These are phyloP conservation scores for Truncatella angustata DNA, from an alignment of 2,329 filamentous ascomycete species.

Conservation along the genomic window DNA sequence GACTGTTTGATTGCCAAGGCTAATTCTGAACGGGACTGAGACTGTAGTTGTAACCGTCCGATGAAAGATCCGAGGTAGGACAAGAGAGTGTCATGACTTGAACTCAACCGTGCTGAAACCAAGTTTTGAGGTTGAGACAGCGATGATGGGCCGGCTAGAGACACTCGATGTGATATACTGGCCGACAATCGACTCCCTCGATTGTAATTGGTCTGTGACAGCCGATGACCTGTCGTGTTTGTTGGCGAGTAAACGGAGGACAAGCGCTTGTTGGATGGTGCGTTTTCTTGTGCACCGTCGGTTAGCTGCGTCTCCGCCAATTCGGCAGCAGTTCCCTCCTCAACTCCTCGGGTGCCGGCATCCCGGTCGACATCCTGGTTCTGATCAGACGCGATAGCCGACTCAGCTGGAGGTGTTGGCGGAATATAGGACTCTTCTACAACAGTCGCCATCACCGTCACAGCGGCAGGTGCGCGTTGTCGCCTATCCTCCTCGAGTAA, in stretches of 20 bases:
- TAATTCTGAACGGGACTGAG: slow-evolving; percentile 83
- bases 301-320: slow-evolving; percentile 32
- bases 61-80: slow-evolving; percentile 92
- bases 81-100: slow-evolving; percentile 82
- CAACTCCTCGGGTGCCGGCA: slow-evolving; percentile 38
- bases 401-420: slow-evolving; percentile 63
- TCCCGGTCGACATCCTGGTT: slow-evolving; percentile 30
- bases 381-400: slow-evolving; percentile 47
- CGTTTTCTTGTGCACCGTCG: slow-evolving; percentile 35
- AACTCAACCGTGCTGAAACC: slow-evolving; percentile 77
- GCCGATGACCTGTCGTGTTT: slow-evolving; percentile 25
- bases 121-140: slow-evolving; percentile 66
- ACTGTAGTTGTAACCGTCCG: slow-evolving; percentile 83
- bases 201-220: slow-evolving; percentile 36
- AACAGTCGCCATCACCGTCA: slow-evolving; percentile 60
- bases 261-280: slow-evolving; percentile 42
- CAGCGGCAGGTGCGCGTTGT: slow-evolving; percentile 45
- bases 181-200: slow-evolving; percentile 49
- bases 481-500: slow-evolving; percentile 68
- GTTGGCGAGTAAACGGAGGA: slow-evolving; percentile 41
- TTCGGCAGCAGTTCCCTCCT: slow-evolving; percentile 31
- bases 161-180: slow-evolving; percentile 70
- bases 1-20: slow-evolving; percentile 80
- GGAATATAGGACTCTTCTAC: slow-evolving; percentile 57
- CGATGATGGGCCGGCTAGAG: slow-evolving; percentile 67